Evolutionary conservation across 306 rosid genomes (phyloP), one percentile per base, ranked within the genome.

Genomic region (Corylus americana): DNA sequence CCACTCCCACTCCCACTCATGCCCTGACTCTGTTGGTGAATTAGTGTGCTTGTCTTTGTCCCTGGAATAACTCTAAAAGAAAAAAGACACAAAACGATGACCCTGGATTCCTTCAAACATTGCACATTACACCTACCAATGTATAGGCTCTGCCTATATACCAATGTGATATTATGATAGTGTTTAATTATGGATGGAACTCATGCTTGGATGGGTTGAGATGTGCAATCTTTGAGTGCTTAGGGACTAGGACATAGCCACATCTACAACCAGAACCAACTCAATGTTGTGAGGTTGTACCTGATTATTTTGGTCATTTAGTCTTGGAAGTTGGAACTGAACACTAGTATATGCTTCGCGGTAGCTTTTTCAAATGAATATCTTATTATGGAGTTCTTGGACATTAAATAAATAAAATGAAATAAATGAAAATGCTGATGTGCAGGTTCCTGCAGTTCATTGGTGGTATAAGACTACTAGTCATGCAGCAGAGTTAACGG

Each of bases 401-500:
- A 58, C 49, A 66, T 77, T 74, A 77, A 63, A 54, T 44, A 75
- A 73, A 45, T n/a, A 37, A 63, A 14, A 76, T 66, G 69, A 70
- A 58, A 50, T 55, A 59, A 64, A 16, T 45, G 50, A 73, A 81
- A 75, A 84, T 76, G 73, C 74, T 58, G 67, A 48, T 64, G 49
- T 78, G 87, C 91, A 95, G 99, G 88, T 95, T 87, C 98, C 98
- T 89, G 89, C 98, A 20, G 79, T 93, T 77, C 88, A 91, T 83
- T 95, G 98, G 99, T 95, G 98, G 96, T 95, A 95, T 80, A 93
- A 87, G 86, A 91, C 93, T 77, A 75, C 94, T 42, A 93, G 99
- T 78, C 99, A 95, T 81, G 98, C 97, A 3, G 97, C 99, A 7
- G 99, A 95, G 88, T 82, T 95, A 85, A 95, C 98, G 45, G 90